Base-by-base conservation (phyloP, 768 basidiomycete genomes). In the Pulveroboletus ravenelii region DNA sequence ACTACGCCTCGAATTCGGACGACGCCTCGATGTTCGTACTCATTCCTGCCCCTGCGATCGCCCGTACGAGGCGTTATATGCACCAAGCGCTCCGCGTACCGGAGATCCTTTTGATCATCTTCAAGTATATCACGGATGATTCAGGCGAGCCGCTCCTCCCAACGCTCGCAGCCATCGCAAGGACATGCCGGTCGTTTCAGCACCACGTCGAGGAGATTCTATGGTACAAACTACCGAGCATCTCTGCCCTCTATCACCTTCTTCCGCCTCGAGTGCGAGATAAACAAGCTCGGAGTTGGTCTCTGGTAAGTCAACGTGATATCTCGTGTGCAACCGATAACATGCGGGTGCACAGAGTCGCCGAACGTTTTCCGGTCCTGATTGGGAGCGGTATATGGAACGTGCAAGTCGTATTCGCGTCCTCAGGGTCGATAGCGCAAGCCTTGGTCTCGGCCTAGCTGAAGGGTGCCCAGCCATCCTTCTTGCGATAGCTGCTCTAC, bases 111-210 rank as follows among this genome's bases (percentile, higher is more conserved):
- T 15, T 58, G 35, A 63, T 53, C 42, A 53, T 63, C 45, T 61
- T 63, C 56, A 50, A 49, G 25, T 32, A 44, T 36, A 25, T 63
- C 37, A 53, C 53, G 9, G 52, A 63, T 36, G 52, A 47, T 45
- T 35, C 38, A 9, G 62, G 59, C 44, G 31, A 52, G 20, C 56
- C 52, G 12, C 35, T 47, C 34, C 49, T 55, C 29, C 36, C 56
- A n/a, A 51, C 58, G 8, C 63, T 67, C 20, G 56, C 51, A 3
- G 58, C 55, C 34, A 37, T 67, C 29, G 66, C 66, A 20, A 65
- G 65, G 46, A 63, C 64, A 12, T 65, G 63, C 44, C 55, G 45
- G 14, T 35, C 20, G 12, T 65, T 67, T 44, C 53, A 54, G 40
- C 32, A 41, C 17, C 41, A 47, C 2, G 64, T 52, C 6, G 61